A percentile compares a stretch with the other conserved stretches of the same genome.
These are phyloP conservation scores for Schwanniomyces occidentalis DNA, from an alignment of 805 yeast species.

Conservation along the genomic window DNA sequence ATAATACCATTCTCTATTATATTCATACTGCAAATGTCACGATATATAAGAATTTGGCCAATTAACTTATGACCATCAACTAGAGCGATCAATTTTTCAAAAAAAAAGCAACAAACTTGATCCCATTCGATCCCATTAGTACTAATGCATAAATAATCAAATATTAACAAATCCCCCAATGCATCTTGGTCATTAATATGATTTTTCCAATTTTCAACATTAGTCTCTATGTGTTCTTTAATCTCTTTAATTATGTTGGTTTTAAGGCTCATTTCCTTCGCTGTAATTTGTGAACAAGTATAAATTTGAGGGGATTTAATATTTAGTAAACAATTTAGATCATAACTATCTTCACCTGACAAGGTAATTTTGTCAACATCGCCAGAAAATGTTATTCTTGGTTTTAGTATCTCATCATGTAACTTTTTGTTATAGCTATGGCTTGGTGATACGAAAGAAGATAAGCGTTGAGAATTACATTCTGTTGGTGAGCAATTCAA, in stretches of 20 bases:
- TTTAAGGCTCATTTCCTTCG: conserved; percentile 2
- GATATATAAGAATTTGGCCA: conserved; percentile 42
- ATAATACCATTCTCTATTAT: conserved; percentile 23
- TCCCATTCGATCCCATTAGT: conserved; percentile 47
- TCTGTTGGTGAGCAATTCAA: too few relatives aligned
- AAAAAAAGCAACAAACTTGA: conserved; percentile 29
- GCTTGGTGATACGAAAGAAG: conserved; percentile 2
- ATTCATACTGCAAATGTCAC: conserved; percentile 34
- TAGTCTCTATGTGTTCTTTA: conserved; percentile 7
- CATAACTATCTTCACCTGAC: conserved; percentile 6
- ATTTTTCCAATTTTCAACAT: conserved; percentile 4
- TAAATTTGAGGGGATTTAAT: conserved; percentile 22
- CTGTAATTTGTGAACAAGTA: background rate
- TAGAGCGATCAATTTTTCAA: conserved; percentile 29
- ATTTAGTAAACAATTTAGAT: conserved; percentile 17
- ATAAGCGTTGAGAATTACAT: conserved; percentile 2
- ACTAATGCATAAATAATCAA: conserved; percentile 45
- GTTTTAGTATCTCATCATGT: conserved; percentile 7
- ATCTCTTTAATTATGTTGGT: conserved; percentile 8
- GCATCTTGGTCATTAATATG: conserved; percentile 7
- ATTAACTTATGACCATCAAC: conserved; percentile 25
- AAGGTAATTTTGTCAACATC: conserved; percentile 6
- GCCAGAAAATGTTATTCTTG: conserved; percentile 8
- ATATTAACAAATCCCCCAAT: conserved; percentile 31
- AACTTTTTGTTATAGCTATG: conserved; percentile 6